Base-by-base conservation (phyloP, 208 protist genomes). In the Acanthamoeba healyi region DNA sequence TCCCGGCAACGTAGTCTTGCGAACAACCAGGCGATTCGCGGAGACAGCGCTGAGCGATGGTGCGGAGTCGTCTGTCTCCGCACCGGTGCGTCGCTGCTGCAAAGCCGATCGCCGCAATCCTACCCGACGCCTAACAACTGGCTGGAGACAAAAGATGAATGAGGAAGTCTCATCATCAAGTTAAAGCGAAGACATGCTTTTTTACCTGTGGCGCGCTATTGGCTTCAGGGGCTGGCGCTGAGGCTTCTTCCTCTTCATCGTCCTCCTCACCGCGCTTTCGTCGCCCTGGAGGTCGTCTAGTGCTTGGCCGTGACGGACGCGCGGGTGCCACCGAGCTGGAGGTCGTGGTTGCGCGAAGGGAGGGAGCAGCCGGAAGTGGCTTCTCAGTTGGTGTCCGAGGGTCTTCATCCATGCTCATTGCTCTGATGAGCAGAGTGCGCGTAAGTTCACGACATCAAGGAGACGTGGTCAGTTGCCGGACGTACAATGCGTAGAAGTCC, bases 321-420 rank as follows among this genome's bases (percentile, higher is more conserved):
- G 24, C 54, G 9, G 54, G 24, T 9, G 54, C 24, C 24, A 6
- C 54, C 29, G 54, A 17, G 24, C 54, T 2, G 22, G 54, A 24
- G 9, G 54, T 61, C 24, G 54, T 61, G 26, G 17, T 61, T 6
- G 51, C 22, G 24, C 24, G 24, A 61, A 9, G 17, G 29, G 54
- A 24, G 29, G 54, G 17, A 61, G 54, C 17, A 1, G 7, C 24
- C 26, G 6, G 54, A 9, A 9, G 3, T n/a, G 54, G 54, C 6
- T 61, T 61, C 24, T 29, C 12, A 17, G 54, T 26, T 24, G 44
- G 9, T 51, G 54, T 17, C 0, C 0, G 22, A 61, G n/a, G n/a
- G n/a, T n/a, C n/a, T 61, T 61, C 54, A 32, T 70, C 70, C 38
- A 79, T 79, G 38, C 70, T 79, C 70, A 79, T 79, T 15, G 70